phyloP scores from a whole-genome alignment of 2,329 filamentous ascomycete genomes.

The Aschersonia sp. region DNA sequence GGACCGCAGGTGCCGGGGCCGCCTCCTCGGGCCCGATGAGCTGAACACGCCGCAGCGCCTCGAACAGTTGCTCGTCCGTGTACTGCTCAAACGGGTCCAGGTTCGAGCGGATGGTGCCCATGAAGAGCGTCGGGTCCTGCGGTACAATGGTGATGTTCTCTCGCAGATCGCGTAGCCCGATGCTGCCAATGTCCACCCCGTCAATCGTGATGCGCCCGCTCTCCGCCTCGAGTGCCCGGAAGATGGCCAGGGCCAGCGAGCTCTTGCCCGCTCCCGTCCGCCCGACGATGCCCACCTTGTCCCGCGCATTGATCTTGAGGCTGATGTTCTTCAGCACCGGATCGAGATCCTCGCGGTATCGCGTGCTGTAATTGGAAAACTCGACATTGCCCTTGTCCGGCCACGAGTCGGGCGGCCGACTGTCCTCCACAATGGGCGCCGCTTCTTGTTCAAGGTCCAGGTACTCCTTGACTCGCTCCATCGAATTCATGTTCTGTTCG shows the following conservation, averaged over 20 bases:
- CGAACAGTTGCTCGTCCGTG: conserved; percentile 82
- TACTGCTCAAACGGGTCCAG: conserved; percentile 84
- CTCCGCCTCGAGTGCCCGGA: conserved; percentile 86
- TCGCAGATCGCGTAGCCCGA: conserved; percentile 85
- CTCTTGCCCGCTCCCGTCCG: conserved; percentile 94
- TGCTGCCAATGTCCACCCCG: conserved; percentile 73
- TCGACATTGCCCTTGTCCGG: conserved; percentile 74
- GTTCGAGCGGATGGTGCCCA: conserved; percentile 80
- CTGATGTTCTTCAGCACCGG: conserved; percentile 71
- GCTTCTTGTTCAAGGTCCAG: conserved; percentile 94
- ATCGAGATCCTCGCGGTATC: conserved; percentile 78
- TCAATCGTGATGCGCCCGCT: conserved; percentile 82
- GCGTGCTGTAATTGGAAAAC: conserved; percentile 77
- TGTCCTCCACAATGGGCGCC: conserved; percentile 58
- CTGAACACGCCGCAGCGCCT: conserved; percentile 73
- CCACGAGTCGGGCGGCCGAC: conserved; percentile 67
- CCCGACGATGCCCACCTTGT: conserved; percentile 94
- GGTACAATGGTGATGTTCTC: conserved; percentile 95
- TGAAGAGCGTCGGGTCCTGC: conserved; percentile 91
- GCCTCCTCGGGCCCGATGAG: conserved; percentile 52
- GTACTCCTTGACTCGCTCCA: conserved; percentile 95
- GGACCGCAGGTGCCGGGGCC: conserved; percentile 9
- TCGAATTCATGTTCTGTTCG: conserved; percentile 99
- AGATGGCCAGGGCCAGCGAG: conserved; percentile 81
- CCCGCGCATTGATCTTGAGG: conserved; percentile 71